A percentile compares a stretch with the other conserved stretches of the same genome.
Evolutionary conservation across 768 basidiomycete genomes (phyloP).

Genomic region (Infundibulicybe gibba): DNA sequence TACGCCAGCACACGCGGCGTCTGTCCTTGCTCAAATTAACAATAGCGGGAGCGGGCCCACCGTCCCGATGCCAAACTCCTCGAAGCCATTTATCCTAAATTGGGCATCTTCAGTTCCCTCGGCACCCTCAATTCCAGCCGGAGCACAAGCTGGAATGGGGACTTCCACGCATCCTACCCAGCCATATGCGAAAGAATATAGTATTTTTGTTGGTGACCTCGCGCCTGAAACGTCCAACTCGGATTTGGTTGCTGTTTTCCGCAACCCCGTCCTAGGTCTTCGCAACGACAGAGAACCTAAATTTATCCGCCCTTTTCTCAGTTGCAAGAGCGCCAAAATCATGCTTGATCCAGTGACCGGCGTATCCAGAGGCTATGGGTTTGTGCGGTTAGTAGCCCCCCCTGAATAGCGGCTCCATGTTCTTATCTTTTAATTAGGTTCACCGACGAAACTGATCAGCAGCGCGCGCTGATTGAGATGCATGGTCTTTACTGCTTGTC

Average conservation of each 20-base stretch:
- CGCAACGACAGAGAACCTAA: constrained; percentile 85
- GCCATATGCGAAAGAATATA: constrained; percentile 81
- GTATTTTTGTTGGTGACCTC: constrained; percentile 92
- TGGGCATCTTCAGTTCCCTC: constrained; percentile 56
- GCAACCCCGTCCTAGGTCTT: constrained; percentile 83
- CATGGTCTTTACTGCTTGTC: constrained; percentile 88
- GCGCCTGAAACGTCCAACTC: constrained; percentile 92
- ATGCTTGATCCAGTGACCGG: constrained; percentile 92
- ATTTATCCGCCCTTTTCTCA: constrained; percentile 83
- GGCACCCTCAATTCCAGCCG: constrained; percentile 22
- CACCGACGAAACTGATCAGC: constrained; percentile 84
- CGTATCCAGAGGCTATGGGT: constrained; percentile 87
- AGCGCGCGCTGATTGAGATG: constrained; percentile 89
- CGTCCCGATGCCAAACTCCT: constrained; percentile 83
- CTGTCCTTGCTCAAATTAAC: constrained; percentile 68
- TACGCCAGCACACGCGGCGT: constrained; percentile 61
- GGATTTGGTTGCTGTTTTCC: constrained; percentile 92
- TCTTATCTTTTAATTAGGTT: constrained; percentile 41
- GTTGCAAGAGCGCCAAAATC: constrained; percentile 94
- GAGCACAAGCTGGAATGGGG: constrained; percentile 23
- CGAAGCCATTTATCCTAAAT: constrained; percentile 75
- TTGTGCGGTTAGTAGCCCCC: constrained; percentile 63
- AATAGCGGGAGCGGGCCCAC: constrained; percentile 34
- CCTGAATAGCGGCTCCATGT: constrained; percentile 5
- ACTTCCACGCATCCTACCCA: constrained; percentile 33